phyloP scores from a whole-genome alignment of 2,329 filamentous ascomycete species.

The Byssochlamys sp. region DNA sequence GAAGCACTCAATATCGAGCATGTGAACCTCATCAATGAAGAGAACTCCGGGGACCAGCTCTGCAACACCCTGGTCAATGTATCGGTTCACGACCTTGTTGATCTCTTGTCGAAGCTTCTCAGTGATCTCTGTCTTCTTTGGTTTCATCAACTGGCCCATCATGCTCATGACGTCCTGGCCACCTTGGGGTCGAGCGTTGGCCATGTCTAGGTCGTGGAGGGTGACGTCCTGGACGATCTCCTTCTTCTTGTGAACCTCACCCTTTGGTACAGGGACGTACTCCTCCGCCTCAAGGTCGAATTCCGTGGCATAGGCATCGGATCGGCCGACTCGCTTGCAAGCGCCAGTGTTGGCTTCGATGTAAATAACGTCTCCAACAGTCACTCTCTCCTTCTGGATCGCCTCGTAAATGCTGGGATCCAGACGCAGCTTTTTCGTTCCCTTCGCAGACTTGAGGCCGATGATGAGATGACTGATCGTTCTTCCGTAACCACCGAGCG shows the following conservation, averaged over 20 bases:
- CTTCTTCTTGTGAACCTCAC: constrained; percentile 99
- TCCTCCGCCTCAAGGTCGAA: constrained; percentile 98
- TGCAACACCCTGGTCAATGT: constrained; percentile 95
- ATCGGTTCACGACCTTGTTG: constrained; percentile 98
- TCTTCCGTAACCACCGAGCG: constrained; percentile 88
- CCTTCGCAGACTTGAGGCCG: constrained; percentile 86
- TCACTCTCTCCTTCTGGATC: constrained; percentile 94
- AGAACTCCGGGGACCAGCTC: constrained; percentile 96
- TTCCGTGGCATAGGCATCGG: constrained; percentile 93
- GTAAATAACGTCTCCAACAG: constrained; percentile 94
- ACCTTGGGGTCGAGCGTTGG: constrained; percentile 87
- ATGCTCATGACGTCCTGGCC: constrained; percentile 99
- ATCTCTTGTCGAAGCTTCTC: constrained; percentile 93
- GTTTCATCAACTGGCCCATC: constrained; percentile 99
- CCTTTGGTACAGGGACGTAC: constrained; percentile 97
- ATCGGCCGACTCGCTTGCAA: constrained; percentile 91
- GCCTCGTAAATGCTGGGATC: constrained; percentile 99
- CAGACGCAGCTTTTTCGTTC: constrained; percentile 92
- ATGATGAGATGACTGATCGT: constrained; percentile 94
- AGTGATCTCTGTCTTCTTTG: constrained; percentile 98
- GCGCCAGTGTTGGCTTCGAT: constrained; percentile 98
- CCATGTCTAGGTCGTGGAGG: constrained; percentile 89
- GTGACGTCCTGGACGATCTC: constrained; percentile 98
- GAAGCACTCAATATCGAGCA: constrained; percentile 98
- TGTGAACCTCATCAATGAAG: constrained; percentile 99